These are phyloP conservation scores for Volvariella volvacea DNA, from an alignment of 1,284 basidiomycete species.

Conservation along the genomic window DNA sequence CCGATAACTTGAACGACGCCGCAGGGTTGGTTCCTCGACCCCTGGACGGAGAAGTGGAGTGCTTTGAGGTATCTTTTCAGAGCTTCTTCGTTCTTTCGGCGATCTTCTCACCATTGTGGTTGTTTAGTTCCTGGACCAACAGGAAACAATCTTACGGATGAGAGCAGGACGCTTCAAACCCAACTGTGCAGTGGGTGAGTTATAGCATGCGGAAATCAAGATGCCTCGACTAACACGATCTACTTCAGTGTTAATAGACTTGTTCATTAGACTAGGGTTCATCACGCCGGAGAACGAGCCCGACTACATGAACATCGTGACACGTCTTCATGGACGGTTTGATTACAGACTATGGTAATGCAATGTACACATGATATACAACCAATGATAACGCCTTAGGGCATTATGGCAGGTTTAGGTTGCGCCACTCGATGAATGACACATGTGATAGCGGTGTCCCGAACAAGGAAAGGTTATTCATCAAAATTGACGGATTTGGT, in stretches of 20 bases:
- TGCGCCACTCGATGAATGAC: no score
- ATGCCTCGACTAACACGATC: conserved; percentile 3
- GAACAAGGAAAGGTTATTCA: no score
- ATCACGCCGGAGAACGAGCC: conserved; percentile 77
- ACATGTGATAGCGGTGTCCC: no score
- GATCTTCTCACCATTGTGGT: not conserved
- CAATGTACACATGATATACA: no score
- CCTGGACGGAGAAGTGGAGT: conserved; percentile 89
- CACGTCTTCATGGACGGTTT: conserved; percentile 65
- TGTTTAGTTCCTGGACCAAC: conserved; percentile 50
- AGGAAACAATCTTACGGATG: conserved; percentile 50
- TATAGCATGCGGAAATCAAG: not conserved
- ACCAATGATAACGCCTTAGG: no score
- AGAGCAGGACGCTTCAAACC: conserved; percentile 73
- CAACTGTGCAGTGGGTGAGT: conserved; percentile 73
- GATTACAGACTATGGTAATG: conserved; percentile 51
- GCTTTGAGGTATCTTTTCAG: conserved; percentile 71
- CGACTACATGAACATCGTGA: conserved; percentile 65
- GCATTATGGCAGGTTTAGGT: no score
- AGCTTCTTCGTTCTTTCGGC: not conserved
- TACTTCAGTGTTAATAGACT: conserved; percentile 69
- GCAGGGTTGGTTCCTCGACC: conserved; percentile 60
- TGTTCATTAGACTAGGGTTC: conserved; percentile 73
- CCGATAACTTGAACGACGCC: conserved; percentile 36
- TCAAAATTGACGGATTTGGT: no score